These are phyloP conservation scores for Venturia oleaginea DNA, from an alignment of 2,329 filamentous ascomycete genomes.

Conservation along the genomic window DNA sequence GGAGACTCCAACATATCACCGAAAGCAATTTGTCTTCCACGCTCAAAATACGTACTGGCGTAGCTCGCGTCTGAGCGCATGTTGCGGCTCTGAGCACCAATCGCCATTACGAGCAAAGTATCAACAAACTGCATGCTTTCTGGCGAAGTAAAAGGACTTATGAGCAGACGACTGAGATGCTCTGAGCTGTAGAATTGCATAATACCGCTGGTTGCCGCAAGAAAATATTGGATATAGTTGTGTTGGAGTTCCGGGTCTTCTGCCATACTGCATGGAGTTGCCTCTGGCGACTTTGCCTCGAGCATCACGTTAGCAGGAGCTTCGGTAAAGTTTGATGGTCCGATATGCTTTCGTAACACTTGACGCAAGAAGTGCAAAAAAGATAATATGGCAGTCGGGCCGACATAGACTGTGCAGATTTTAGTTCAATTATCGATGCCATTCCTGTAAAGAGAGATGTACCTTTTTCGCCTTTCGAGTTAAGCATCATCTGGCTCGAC, in stretches of 20 bases:
- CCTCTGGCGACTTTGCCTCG: constrained; percentile 34
- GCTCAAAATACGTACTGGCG: constrained; percentile 37
- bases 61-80: constrained; percentile 23
- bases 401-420: constrained; percentile 35
- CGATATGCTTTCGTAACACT: constrained; percentile 41
- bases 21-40: constrained; percentile 41
- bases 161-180: neutral
- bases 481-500: constrained; percentile 40
- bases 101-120: constrained; percentile 41
- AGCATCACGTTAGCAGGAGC: constrained; percentile 45
- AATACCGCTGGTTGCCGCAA: constrained; percentile 17
- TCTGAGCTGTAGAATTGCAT: neutral
- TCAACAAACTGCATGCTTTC: constrained; percentile 19
- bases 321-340: constrained; percentile 46
- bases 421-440: neutral
- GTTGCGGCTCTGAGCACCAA: constrained; percentile 42
- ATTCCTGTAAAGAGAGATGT: constrained; percentile 14
- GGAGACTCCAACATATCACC: constrained; percentile 45
- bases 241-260: constrained; percentile 26
- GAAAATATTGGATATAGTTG: constrained; percentile 26
- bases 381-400: constrained; percentile 45
- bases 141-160: neutral
- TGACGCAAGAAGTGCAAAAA: constrained; percentile 47
- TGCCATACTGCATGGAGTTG: constrained; percentile 21
- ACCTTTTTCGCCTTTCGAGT: constrained; percentile 45